Base-by-base conservation (phyloP, 768 basidiomycete genomes). In the Trametes cubensis region DNA sequence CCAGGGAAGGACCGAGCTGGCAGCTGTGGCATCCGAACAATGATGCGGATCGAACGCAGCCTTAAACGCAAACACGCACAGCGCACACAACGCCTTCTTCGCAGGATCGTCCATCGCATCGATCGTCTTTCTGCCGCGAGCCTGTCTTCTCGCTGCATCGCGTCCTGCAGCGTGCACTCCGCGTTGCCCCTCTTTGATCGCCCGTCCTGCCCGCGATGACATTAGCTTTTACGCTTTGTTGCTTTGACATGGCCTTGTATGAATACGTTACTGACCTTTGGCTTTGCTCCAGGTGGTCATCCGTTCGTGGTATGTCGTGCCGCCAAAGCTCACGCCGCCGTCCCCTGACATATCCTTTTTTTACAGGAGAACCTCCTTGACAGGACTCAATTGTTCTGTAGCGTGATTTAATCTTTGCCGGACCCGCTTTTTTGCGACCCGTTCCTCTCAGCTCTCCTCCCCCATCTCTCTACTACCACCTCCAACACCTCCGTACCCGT, bases 341-440 rank as follows among this genome's bases (percentile, higher is more conserved):
- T 25, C 5, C 38, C 47, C 23, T 23, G 23, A 30, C 26, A 20
- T 14, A 18, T 17, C 39, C 20, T 30, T 26, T 53, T 52, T 66
- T 75, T 38, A 13, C 66, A 92, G 89, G 89, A 71, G 88, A 91
- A 85, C 90, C 90, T 77, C 89, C 90, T 78, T 90, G 80, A 88
- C 83, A 84, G 69, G 73, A 69, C 73, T 63, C 51, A 51, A 26
- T 48, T 54, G 60, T 53, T 25, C 40, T 30, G 56, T 59, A 23
- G 47, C 50, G 14, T 55, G 13, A 26, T 47, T 47, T 28, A 54
- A 65, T 38, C 39, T 39, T 30, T 57, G 44, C 66, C 63, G 54
- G 53, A 52, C 44, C 58, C 47, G 45, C 63, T 64, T 47, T 47
- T 30, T 34, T 23, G 51, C 60, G 58, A 49, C 44, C 54, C 26